These are phyloP conservation scores for Casuarina equisetifolia DNA, from an alignment of 306 rosid genomes.

Conservation along the genomic window DNA sequence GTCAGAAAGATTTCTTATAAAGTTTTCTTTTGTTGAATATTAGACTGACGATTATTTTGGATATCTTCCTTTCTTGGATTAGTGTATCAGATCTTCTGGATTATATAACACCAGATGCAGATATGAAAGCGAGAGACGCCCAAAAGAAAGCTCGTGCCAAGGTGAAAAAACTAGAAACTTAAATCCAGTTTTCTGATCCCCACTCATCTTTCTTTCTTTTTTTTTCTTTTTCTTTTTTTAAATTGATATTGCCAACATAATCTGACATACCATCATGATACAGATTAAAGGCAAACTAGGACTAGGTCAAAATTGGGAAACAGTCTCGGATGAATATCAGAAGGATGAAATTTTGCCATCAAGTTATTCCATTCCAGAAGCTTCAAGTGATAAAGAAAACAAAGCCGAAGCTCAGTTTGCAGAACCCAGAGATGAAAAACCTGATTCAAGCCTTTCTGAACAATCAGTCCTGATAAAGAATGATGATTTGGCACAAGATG, in stretches of 20 bases:
- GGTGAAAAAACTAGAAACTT: conserved; percentile 43
- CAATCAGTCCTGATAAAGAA: conserved; percentile 34
- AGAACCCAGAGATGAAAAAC: conserved; percentile 49
- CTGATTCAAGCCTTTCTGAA: conserved; percentile 49
- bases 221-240: background rate
- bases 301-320: conserved; percentile 66
- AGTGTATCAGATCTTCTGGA: conserved; percentile 99
- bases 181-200: conserved; percentile 19
- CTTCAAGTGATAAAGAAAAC: conserved; percentile 82
- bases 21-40: background rate
- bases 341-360: conserved; percentile 59
- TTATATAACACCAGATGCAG: conserved; percentile 91
- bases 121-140: conserved; percentile 87
- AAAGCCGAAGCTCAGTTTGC: conserved; percentile 54
- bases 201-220: background rate
- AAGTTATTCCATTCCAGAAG: conserved; percentile 46
- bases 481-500: conserved; percentile 52
- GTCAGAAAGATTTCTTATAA: background rate
- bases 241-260: conserved; percentile 9
- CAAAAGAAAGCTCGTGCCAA: conserved; percentile 91
- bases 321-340: conserved; percentile 57
- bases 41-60: background rate
- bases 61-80: conserved; percentile 27
- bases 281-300: conserved; percentile 89
- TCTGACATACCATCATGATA: conserved; percentile 23